Evolutionary conservation across 192 early-diverging fungal genomes (phyloP), one percentile per base, ranked within the genome.

Genomic region (Umbelopsis vinacea): DNA sequence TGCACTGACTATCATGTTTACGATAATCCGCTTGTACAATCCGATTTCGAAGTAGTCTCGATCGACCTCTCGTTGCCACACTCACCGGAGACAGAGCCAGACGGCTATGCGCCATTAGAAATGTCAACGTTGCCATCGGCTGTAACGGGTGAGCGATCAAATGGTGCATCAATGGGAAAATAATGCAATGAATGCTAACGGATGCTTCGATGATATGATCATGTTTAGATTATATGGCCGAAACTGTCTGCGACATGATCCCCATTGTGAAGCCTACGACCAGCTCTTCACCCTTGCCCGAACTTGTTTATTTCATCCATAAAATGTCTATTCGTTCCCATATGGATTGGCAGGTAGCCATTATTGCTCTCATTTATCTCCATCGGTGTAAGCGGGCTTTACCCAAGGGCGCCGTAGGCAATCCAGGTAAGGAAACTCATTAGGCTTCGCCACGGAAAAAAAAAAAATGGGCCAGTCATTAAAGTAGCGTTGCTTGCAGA

Each of bases 231-330:
- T 74, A 68, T 40, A 79, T 74, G 33, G 77, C 77, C 12, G 71
- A 74, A 48, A 79, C 69, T 12, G 43, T 79, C 17, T 79, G 77
- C 52, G 77, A 79, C 50, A 43, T 79, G 8, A 52, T 79, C 14
- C 77, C 77, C 3, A 69, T 57, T 26, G 53, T 40, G 23, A 29
- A 74, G 43, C 45, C 69, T 46, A 14, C 57, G 24, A 48, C 23
- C 23, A 46, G 21, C 47, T 26, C 40, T 11, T 50, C 45, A 8
- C 71, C 80, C 21, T 72, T 81, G 60, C 80, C 80, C 14, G 80
- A 81, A 63, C 54, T 81, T 6, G 74, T 81, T 7, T 78, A 71
- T 68, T 81, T 81, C 52, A 52, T 81, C 4, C 55, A 78, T 37
- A 81, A 73, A 60, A 50, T 81, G 12, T 75, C 76, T 5, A 55